Percentiles rank a stretch among this genome's conserved stretches.
Evolutionary conservation across 23 red algal genomes (phyloP).

Genomic region (Porphyridium purpureum): DNA sequence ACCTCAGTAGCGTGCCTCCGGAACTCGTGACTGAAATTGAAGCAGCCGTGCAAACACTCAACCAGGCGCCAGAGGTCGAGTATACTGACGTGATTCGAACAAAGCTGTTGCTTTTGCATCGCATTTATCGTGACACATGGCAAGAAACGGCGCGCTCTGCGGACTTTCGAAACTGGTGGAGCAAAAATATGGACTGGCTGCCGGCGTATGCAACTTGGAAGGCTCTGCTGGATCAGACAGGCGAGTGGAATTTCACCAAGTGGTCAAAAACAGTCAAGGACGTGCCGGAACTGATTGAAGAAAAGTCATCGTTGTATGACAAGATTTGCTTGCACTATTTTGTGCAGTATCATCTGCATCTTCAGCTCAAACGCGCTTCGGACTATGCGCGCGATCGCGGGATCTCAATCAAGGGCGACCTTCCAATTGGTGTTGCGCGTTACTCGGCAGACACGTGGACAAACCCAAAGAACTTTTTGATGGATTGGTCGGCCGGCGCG

Average conservation of each 20-base stretch:
- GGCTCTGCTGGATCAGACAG: neutral
- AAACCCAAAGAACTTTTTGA: slow-evolving; percentile 67
- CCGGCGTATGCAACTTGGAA: slow-evolving; percentile 15
- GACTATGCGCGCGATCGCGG: slow-evolving; percentile 39
- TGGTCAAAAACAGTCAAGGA: neutral
- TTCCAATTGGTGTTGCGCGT: slow-evolving; percentile 83
- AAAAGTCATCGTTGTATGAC: slow-evolving; percentile 8
- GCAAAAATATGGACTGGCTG: slow-evolving; percentile 12
- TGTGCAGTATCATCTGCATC: slow-evolving; percentile 82
- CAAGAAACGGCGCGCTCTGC: too few relatives aligned
- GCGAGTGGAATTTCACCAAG: slow-evolving; percentile 2
- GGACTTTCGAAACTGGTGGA: slow-evolving; percentile 7
- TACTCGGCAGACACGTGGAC: slow-evolving; percentile 80
- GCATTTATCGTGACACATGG: slow-evolving; percentile 5
- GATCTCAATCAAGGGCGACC: slow-evolving; percentile 72
- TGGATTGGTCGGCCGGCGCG: slow-evolving; percentile 52
- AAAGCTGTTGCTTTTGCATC: slow-evolving; percentile 5
- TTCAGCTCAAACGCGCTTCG: slow-evolving; percentile 52
- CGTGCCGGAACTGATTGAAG: slow-evolving; percentile 4
- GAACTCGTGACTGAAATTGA: slow-evolving; percentile 2
- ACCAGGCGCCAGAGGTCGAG: slow-evolving; percentile 4
- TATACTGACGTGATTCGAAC: slow-evolving; percentile 6
- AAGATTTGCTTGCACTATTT: slow-evolving; percentile 32
- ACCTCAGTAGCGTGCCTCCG: neutral
- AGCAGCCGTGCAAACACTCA: neutral